Base-by-base conservation (phyloP, 1,284 basidiomycete species). In the Ganoderma sinense region DNA sequence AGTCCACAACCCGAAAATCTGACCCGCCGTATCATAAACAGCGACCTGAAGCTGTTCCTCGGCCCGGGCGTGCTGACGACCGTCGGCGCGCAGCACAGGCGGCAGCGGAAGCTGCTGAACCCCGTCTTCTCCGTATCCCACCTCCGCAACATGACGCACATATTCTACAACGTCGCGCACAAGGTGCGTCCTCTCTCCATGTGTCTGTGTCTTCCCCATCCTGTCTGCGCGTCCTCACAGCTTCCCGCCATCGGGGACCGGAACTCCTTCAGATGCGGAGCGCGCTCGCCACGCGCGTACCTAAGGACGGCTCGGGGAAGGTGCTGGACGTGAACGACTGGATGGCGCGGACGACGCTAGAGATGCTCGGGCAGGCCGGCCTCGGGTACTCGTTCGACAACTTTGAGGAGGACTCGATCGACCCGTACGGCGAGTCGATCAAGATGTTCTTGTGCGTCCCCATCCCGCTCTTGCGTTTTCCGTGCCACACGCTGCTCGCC, bases 361-460 rank as follows among this genome's bases (percentile, higher is more conserved):
- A 83, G 72, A 75, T 80, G 20, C 75, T 83, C 64, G 81, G 80
- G 1, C 81, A 81, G 66, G 79, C 77, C 5, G 80, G 78, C 0
- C 75, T 83, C 5, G 81, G 81, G 3, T 80, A 82, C 69, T 79
- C 81, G 2, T 83, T 83, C 68, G 76, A 80, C 63, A 73, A 79
- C 3, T 74, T 81, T 26, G 73, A 71, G 23, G 69, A 72, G 0
- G 72, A 78, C 23, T 68, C 64, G 11, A 51, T 69, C 0, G 75
- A 80, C 63, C 65, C 66, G 3, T 80, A 77, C 56, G 75, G 75
- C 1, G 71, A 77, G 13, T 73, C 81, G 2, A 61, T 82, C 23
- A 81, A 81, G 73, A 64, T 67, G 8, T 67, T 81, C 16, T 64
- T 78, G 81, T 81, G 20, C 23, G 71, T 51, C 6, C 3, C 31